These are phyloP conservation scores for Smallanthus sonchifolius DNA, from an alignment of 129 eudicot species.

Conservation along the genomic window DNA sequence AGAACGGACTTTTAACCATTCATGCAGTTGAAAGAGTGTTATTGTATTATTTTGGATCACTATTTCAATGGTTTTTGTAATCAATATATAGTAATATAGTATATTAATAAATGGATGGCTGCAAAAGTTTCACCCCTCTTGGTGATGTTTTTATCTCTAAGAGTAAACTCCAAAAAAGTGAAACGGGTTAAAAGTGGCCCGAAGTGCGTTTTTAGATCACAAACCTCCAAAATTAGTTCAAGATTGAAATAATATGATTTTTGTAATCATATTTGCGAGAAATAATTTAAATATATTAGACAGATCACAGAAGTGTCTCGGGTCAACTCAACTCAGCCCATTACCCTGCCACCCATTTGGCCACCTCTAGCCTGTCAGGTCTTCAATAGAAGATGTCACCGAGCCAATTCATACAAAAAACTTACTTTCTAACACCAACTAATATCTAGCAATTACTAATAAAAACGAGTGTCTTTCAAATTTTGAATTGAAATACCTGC, in stretches of 20 bases:
- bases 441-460: background rate
- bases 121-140: background rate
- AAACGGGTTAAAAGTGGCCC: background rate
- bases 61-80: background rate
- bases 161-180: background rate
- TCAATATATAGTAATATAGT: background rate
- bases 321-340: background rate
- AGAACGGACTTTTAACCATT: background rate
- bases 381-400: background rate
- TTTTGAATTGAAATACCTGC: slow-evolving; percentile 56
- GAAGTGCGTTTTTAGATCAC: background rate
- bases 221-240: background rate
- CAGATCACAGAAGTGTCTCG: background rate
- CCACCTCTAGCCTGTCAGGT: background rate
- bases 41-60: background rate
- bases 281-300: background rate
- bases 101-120: background rate
- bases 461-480: background rate
- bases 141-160: background rate
- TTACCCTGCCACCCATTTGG: background rate
- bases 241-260: background rate
- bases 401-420: slow-evolving; percentile 3
- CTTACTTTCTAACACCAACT: background rate
- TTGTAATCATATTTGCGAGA: background rate
- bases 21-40: background rate